Base-by-base conservation (phyloP, 2,329 filamentous ascomycete genomes). In the Thielaviopsis musarum region DNA sequence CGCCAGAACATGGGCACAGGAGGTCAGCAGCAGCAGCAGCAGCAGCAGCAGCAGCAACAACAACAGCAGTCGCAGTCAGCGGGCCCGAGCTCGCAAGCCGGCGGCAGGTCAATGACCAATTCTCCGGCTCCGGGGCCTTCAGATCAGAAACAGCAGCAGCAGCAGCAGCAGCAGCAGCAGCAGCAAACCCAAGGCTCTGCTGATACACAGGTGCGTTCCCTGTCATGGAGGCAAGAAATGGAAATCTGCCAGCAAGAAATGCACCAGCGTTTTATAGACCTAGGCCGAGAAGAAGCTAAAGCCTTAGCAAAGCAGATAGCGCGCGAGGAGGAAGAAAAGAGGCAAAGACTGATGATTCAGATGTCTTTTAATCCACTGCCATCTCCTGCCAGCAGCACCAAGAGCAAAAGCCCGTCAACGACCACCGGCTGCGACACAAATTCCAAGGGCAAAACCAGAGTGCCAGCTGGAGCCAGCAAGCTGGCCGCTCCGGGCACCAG, bases 141-240 rank as follows among this genome's bases (percentile, higher is more conserved):
- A 6, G 19, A 28, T 10, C 51, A 54, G 28, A n/a, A 53, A 22
- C 54, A 51, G 55, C 22, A 21, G 52, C 22, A 48, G 24, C 49
- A 45, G 54, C 59, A 52, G 49, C 41, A 54, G 24, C 24, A 45
- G 52, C 22, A 48, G 24, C 49, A 45, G 54, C 59, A 52, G 49
- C 41, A 54, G 24, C 24, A 45, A 38, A 41, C 26, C 15, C 48
- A 53, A 56, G 45, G 48, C 21, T 41, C 19, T 52, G 30, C 59
- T 26, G 41, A n/a, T 22, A 45, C 56, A 41, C 48, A 30, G 48
- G 13, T 53, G 24, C 52, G 17, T 56, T n/a, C 38, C 34, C 41
- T 56, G 13, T 56, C 49, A 17, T 26, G 30, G 30, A 9, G 10
- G 30, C 30, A 5, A 34, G 30, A 9, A 34, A 34, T 34, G 26